Evolutionary conservation across 2,329 filamentous ascomycete genomes (phyloP).

Genomic region (Colletotrichum gigasporum): DNA sequence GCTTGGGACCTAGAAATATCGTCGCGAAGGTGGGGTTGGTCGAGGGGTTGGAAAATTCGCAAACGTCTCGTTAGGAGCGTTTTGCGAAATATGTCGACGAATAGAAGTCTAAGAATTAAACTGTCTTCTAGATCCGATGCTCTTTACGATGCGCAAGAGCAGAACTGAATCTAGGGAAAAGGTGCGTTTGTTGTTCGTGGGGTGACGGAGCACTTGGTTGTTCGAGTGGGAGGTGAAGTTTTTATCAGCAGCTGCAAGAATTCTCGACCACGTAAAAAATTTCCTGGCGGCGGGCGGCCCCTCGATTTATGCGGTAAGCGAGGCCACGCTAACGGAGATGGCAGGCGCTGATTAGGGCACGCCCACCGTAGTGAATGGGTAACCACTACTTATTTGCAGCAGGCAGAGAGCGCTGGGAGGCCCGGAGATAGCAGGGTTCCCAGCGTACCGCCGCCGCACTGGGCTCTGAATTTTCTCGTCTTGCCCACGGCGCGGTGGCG

Average conservation of each 20-base stretch:
- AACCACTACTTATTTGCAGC: background rate
- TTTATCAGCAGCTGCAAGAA: conserved; percentile 28
- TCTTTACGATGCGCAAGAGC: conserved; percentile 56
- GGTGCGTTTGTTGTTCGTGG: conserved; percentile 37
- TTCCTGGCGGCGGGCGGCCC: conserved; percentile 37
- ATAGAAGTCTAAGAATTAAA: conserved; percentile 41
- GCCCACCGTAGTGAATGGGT: conserved; percentile 14
- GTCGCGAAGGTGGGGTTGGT: conserved; percentile 34
- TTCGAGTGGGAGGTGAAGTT: conserved; percentile 35
- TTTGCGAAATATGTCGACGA: conserved; percentile 36
- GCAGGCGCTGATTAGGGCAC: conserved; percentile 31
- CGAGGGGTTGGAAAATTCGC: conserved; percentile 50
- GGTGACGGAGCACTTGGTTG: too few relatives aligned
- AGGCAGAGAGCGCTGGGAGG: conserved; percentile 5
- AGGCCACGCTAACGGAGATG: conserved; percentile 27
- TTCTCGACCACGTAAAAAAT: conserved; percentile 45
- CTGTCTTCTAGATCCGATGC: conserved; percentile 54
- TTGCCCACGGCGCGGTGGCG: conserved; percentile 5
- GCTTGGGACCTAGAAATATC: conserved; percentile 74
- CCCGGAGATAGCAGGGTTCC: conserved; percentile 20
- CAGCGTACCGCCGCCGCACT: background rate
- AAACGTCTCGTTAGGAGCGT: conserved; percentile 33
- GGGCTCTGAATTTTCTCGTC: conserved; percentile 4
- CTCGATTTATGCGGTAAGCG: conserved; percentile 33
- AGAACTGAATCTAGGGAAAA: conserved; percentile 52